Conservation (phyloP, 1,139 yeast species). For the Spathaspora sp. region DNA sequence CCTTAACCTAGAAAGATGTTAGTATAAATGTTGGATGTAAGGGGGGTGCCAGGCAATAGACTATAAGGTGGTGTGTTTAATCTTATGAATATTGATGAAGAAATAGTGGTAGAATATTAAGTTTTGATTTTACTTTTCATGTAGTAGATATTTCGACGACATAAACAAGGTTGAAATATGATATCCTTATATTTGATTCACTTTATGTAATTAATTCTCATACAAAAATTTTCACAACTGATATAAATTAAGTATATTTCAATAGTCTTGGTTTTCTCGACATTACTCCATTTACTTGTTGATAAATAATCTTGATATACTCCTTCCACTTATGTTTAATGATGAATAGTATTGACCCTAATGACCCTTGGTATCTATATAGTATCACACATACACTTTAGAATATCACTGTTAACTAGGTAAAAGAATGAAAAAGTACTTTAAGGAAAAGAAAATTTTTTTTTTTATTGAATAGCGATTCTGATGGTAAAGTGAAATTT, state of each 20-base stretch:
- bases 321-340: neutral
- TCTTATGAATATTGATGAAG: neutral
- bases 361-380: slow-evolving; percentile 1
- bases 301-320: neutral
- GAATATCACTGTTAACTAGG: slow-evolving; percentile 14
- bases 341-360: slow-evolving; percentile 1
- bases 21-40: slow-evolving; percentile 19
- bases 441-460: slow-evolving; percentile 14
- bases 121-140: neutral
- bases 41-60: neutral
- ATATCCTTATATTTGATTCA: neutral
- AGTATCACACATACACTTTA: slow-evolving; percentile 14
- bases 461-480: slow-evolving; percentile 2
- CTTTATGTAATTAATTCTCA: too few species aligned
- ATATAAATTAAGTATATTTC: neutral
- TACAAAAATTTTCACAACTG: too few species aligned
- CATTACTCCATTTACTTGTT: neutral
- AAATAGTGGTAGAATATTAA: neutral
- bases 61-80: neutral
- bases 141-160: neutral
- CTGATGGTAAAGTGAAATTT: slow-evolving; percentile 2
- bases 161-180: neutral
- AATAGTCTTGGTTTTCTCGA: neutral
- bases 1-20: slow-evolving; percentile 22
- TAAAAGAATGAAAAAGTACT: slow-evolving; percentile 11